A percentile compares a stretch with the other conserved stretches of the same genome.
Evolutionary conservation across 345 rosid species (phyloP).

Genomic region (Pugionium cornutum): DNA sequence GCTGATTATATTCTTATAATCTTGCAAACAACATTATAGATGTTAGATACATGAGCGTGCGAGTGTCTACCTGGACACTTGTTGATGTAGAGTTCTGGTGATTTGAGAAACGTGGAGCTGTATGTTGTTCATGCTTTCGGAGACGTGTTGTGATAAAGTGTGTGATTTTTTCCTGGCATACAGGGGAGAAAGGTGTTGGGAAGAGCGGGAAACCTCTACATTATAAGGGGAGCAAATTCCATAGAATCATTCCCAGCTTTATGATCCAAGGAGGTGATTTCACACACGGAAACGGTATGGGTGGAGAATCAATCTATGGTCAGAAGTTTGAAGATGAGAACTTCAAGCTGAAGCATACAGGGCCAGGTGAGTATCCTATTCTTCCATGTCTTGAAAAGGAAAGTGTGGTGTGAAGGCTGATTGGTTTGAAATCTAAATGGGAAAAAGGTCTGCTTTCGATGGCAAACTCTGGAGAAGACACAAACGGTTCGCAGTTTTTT

Average conservation of each 20-base stretch:
- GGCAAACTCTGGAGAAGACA: slow-evolving; percentile 94
- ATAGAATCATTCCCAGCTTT: slow-evolving; percentile 95
- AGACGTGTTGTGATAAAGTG: not conserved
- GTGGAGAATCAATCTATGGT: slow-evolving; percentile 96
- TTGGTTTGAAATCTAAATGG: slow-evolving; percentile 1
- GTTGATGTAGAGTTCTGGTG: slow-evolving; percentile 5
- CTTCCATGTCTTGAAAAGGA: too few relatives aligned
- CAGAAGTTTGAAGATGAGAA: slow-evolving; percentile 93
- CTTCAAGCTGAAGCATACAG: slow-evolving; percentile 93
- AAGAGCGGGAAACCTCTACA: slow-evolving; percentile 90
- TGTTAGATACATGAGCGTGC: not conserved
- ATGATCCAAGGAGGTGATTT: slow-evolving; percentile 98
- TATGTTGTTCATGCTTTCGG: not conserved
- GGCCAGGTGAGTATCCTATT: slow-evolving; percentile 61
- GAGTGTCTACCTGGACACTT: not conserved
- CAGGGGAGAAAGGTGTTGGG: slow-evolving; percentile 92
- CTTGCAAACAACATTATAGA: not conserved
- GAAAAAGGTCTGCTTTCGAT: slow-evolving; percentile 70
- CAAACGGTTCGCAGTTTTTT: slow-evolving; percentile 96
- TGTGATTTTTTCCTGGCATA: not conserved
- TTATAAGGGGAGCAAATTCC: slow-evolving; percentile 78
- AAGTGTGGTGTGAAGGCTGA: slow-evolving; percentile 6
- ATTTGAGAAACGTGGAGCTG: slow-evolving; percentile 11
- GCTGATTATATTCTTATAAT: slow-evolving; percentile 4
- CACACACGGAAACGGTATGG: slow-evolving; percentile 92